Evolutionary conservation across 352 stramenopile species (phyloP).

Genomic region (Thraustochytrium striatum): DNA sequence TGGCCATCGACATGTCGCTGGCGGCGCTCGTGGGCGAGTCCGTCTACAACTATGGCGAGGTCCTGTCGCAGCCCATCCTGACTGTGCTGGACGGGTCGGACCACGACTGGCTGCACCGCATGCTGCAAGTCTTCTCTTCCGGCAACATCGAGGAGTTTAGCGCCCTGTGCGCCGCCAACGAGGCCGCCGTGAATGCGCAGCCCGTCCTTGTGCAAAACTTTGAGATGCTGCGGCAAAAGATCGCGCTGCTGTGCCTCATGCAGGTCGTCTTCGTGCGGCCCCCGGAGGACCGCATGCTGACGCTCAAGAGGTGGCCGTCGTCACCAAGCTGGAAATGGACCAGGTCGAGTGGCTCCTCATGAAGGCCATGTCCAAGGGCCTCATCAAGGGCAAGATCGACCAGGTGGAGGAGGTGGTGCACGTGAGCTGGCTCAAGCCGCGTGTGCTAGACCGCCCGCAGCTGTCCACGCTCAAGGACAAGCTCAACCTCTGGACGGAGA

Average conservation of each 20-base stretch:
- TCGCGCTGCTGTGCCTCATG: conserved; percentile 92
- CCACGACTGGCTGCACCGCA: conserved; percentile 87
- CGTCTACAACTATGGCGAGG: conserved; percentile 98
- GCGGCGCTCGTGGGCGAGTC: conserved; percentile 90
- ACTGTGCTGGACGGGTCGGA: conserved; percentile 75
- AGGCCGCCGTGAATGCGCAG: conserved; percentile 62
- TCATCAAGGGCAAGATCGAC: conserved; percentile 87
- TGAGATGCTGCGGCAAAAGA: conserved; percentile 95
- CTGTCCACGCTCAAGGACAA: conserved; percentile 37
- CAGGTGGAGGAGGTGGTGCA: conserved; percentile 86
- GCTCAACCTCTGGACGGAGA: conserved; percentile 24
- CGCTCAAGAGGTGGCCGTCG: conserved; percentile 88
- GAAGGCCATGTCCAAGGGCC: conserved; percentile 86
- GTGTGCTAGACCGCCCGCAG: conserved; percentile 61
- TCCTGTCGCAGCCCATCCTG: conserved; percentile 88
- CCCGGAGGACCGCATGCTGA: conserved; percentile 76
- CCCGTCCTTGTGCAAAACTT: conserved; percentile 80
- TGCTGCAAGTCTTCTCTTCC: conserved; percentile 87
- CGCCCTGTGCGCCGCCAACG: conserved; percentile 74
- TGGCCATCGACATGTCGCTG: conserved; percentile 89
- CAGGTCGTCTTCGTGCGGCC: conserved; percentile 92
- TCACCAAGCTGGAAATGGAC: conserved; percentile 70
- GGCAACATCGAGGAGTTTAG: conserved; percentile 92
- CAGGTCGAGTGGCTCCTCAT: conserved; percentile 98
- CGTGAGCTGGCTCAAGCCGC: conserved; percentile 90